phyloP scores from a whole-genome alignment of 202 grass and related monocot genomes.

The Setaria viridis region DNA sequence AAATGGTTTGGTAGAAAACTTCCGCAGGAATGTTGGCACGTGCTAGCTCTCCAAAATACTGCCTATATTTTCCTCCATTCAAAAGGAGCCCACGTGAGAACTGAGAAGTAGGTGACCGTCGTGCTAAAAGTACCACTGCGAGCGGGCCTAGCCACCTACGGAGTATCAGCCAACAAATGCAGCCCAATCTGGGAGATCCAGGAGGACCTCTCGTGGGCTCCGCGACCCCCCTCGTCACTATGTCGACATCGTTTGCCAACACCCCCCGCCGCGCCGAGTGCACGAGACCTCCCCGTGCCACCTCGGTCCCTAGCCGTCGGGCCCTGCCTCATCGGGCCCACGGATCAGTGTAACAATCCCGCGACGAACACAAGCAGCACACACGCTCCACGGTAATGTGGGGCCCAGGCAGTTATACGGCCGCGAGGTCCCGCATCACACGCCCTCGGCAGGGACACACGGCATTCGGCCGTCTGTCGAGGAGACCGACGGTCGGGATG shows the following conservation, averaged over 20 bases:
- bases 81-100: no score
- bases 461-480: background rate
- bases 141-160: no score
- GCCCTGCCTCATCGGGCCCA: accelerated
- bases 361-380: accelerated
- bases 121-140: no score
- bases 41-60: no score
- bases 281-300: background rate
- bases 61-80: no score
- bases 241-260: constrained; percentile 49
- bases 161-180: background rate
- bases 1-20: no score
- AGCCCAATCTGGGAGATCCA: background rate
- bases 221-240: constrained; percentile 1
- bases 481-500: background rate
- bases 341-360: accelerated
- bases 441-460: accelerated
- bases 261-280: background rate
- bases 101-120: no score
- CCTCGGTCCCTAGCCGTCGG: accelerated
- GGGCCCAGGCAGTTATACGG: constrained; percentile 11
- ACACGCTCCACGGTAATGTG: background rate
- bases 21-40: no score
- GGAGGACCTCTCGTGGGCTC: background rate
- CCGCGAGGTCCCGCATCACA: background rate